Base-by-base conservation (phyloP, 805 yeast species). In the Candida glaebosa region DNA sequence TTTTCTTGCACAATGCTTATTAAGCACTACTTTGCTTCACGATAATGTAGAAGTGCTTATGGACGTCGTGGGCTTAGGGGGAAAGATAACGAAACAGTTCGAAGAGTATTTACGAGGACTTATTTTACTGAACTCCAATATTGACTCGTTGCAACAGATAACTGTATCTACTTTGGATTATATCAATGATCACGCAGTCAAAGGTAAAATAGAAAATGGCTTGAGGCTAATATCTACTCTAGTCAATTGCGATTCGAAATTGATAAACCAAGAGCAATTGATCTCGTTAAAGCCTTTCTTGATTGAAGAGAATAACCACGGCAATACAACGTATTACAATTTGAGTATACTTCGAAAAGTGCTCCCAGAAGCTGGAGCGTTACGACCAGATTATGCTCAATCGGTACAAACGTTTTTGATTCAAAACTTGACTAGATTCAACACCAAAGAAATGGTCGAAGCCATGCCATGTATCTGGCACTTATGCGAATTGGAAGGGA, bases 401-500 rank as follows among this genome's bases (percentile, higher is more conserved):
- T 73, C 69, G 7, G 69, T 81, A 12, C 82, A 79, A 53, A 52
- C 67, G 0, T 67, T 76, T 2, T 51, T 87, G n/a, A 54, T 85
- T 46, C 65, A 66, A 25, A 63, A 76, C 24, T 57, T 87, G 24
- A 81, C 90, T 2, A 82, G 76, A 46, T 75, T 82, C 60, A 75
- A 71, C 39, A 69, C 73, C 0, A 67, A 57, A 43, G 93, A 86
- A 49, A 58, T 87, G 6, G 77, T 77, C n/a, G 82, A 81, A 52
- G 95, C 91, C 0, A 74, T 87, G 57, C 88, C 89, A 1, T 71
- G 87, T 42, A 60, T 79, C 3, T 81, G 88, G 84, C 59, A 58
- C 6, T 62, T 86, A 0, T 71, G 85, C 2, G 52, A 48, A 2
- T 60, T 75, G 50, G 66, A 71, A 31, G 61, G 68, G 1, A 79